A percentile compares a stretch with the other conserved stretches of the same genome.
These are phyloP conservation scores for Alisma plantagoaquatica DNA, from an alignment of 106 monocot species.

Conservation along the genomic window DNA sequence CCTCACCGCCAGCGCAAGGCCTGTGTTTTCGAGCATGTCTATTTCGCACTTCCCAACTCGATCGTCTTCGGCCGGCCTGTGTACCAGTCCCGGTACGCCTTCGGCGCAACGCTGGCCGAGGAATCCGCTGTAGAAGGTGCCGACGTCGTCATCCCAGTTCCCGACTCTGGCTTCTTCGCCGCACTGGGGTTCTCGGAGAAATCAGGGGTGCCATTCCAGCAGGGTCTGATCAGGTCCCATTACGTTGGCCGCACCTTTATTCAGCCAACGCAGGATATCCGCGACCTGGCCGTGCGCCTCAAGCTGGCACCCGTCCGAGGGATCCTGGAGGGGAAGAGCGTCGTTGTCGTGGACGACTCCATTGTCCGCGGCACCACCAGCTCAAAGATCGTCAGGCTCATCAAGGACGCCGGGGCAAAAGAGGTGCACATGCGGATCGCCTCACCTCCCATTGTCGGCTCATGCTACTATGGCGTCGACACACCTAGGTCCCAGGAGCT, in stretches of 20 bases:
- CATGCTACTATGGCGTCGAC: constrained; percentile 90
- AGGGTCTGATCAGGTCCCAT: constrained; percentile 78
- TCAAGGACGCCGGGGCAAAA: constrained; percentile 60
- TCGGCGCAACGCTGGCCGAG: constrained; percentile 54
- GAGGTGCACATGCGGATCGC: constrained; percentile 97
- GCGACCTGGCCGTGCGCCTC: constrained; percentile 73
- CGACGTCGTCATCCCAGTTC: constrained; percentile 85
- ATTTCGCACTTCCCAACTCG: constrained; percentile 87
- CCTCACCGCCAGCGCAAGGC: constrained; percentile 41
- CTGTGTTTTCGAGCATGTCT: constrained; percentile 89
- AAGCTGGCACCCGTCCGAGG: constrained; percentile 71
- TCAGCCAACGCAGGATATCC: constrained; percentile 65
- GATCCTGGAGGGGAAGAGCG: constrained; percentile 56
- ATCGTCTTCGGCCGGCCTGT: constrained; percentile 66
- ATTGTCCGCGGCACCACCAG: constrained; percentile 89
- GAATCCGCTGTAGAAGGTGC: constrained; percentile 58
- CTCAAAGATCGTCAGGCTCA: constrained; percentile 77
- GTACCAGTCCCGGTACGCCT: constrained; percentile 35
- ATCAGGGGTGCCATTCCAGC: constrained; percentile 65
- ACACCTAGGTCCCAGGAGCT: constrained; percentile 38
- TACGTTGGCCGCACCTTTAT: constrained; percentile 89
- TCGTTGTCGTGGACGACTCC: constrained; percentile 86
- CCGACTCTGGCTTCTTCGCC: constrained; percentile 88
- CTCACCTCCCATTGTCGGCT: constrained; percentile 72
- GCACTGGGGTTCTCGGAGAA: constrained; percentile 60